Evolutionary conservation across 176 grass and related monocot genomes (phyloP).

Genomic region (Ensete ventricosum): DNA sequence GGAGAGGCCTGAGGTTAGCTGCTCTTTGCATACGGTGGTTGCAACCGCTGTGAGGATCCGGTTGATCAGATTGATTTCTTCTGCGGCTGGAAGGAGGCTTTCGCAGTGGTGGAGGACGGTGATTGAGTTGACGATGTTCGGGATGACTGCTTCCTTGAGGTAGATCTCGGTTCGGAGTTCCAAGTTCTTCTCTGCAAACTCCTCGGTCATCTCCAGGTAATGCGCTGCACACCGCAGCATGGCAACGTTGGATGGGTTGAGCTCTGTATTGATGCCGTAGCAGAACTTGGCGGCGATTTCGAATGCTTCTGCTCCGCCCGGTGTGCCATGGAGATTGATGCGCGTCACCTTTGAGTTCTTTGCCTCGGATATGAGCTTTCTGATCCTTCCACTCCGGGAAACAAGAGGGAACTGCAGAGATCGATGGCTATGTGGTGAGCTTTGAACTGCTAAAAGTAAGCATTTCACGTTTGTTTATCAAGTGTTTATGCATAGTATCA

Average conservation of each 20-base stretch:
- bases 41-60: slow-evolving; percentile 47
- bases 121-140: slow-evolving; percentile 50
- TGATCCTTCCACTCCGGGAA: slow-evolving; percentile 77
- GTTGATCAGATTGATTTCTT: slow-evolving; percentile 52
- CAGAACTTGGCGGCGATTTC: slow-evolving; percentile 88
- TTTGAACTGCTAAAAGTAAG: neutral
- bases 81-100: slow-evolving; percentile 52
- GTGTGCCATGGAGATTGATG: slow-evolving; percentile 51
- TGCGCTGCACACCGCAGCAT: slow-evolving; percentile 63
- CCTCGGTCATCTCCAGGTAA: slow-evolving; percentile 89
- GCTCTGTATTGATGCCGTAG: slow-evolving; percentile 70
- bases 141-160: slow-evolving; percentile 60
- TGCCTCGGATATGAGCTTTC: slow-evolving; percentile 54
- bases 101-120: slow-evolving; percentile 73
- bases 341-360: slow-evolving; percentile 63
- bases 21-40: slow-evolving; percentile 84
- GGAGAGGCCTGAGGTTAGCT: slow-evolving; percentile 59
- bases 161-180: slow-evolving; percentile 52
- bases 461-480: neutral
- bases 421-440: slow-evolving; percentile 45
- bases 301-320: slow-evolving; percentile 59
- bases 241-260: slow-evolving; percentile 58
- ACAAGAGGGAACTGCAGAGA: slow-evolving; percentile 91
- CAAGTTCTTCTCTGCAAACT: slow-evolving; percentile 63
- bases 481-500: neutral